These are phyloP conservation scores for Starmerella potacharoeniae DNA, from an alignment of 805 yeast genomes.

Conservation along the genomic window DNA sequence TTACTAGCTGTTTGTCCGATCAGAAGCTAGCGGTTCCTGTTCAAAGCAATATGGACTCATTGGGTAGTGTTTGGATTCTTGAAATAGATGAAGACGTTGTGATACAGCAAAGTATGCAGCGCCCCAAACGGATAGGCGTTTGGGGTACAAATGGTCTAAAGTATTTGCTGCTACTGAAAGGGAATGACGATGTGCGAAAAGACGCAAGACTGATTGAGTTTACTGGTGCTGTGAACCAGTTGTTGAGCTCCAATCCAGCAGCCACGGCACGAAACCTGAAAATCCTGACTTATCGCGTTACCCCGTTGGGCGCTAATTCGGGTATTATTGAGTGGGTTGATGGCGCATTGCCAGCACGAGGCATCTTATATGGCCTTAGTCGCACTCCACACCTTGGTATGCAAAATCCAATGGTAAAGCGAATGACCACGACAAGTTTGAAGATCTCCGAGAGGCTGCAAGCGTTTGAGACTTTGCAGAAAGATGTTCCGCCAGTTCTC, in stretches of 20 bases:
- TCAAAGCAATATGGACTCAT: conserved; percentile 19
- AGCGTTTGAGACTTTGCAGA: conserved; percentile 29
- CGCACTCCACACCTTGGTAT: conserved; percentile 8
- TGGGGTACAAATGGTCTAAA: conserved; percentile 67
- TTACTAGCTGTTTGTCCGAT: conserved; percentile 1
- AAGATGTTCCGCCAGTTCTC: conserved; percentile 40
- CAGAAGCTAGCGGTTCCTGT: conserved; percentile 23
- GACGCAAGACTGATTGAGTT: conserved; percentile 92
- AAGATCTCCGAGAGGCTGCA: conserved; percentile 24
- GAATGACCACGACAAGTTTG: conserved; percentile 22
- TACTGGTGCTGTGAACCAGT: conserved; percentile 70
- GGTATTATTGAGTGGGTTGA: conserved; percentile 90
- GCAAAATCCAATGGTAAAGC: conserved; percentile 31
- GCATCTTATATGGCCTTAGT: conserved; percentile 37
- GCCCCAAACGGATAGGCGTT: conserved; percentile 66
- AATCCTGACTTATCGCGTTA: conserved; percentile 75
- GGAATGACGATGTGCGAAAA: conserved; percentile 82
- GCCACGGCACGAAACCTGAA: conserved; percentile 60
- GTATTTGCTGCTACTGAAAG: conserved; percentile 71
- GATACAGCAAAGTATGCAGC: conserved; percentile 71
- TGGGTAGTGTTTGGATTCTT: conserved; percentile 33
- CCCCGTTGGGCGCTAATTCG: conserved; percentile 72
- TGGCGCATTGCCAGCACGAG: conserved; percentile 59
- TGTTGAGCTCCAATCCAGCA: conserved; percentile 54
- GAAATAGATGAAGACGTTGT: conserved; percentile 57